These are phyloP conservation scores for Manihot esculenta DNA, from an alignment of 441 rosid genomes.

Conservation along the genomic window DNA sequence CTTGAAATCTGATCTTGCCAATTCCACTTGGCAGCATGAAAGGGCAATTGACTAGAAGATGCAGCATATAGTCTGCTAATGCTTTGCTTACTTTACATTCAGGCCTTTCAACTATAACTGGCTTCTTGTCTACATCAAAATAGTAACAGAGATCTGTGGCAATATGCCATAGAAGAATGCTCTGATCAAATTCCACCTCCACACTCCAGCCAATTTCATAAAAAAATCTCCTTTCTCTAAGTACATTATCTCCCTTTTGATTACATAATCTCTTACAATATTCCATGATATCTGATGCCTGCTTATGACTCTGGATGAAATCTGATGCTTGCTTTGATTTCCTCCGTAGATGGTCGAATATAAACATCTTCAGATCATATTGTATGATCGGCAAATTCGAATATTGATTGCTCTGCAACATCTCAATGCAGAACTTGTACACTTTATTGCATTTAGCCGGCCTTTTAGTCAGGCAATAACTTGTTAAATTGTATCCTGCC, in stretches of 20 bases:
- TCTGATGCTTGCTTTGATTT: not conserved
- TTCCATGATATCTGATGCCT: not conserved
- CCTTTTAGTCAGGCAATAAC: not conserved
- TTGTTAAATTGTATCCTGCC: conserved; percentile 17
- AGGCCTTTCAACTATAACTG: not conserved
- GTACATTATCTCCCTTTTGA: conserved; percentile 2
- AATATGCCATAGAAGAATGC: conserved; percentile 41
- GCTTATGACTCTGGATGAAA: no score
- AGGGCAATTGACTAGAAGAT: conserved; percentile 31
- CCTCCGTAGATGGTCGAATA: not conserved
- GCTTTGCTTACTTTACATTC: conserved; percentile 11
- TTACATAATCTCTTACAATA: not conserved
- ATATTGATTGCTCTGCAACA: not conserved
- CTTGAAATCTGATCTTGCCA: no score
- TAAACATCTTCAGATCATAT: conserved; percentile 2
- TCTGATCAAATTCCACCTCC: conserved; percentile 30
- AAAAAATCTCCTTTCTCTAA: not conserved
- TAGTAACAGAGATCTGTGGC: conserved; percentile 42
- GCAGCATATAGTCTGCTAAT: conserved; percentile 32
- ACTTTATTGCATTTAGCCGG: not conserved
- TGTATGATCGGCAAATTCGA: not conserved
- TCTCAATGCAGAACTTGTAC: not conserved
- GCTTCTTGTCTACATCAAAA: conserved; percentile 1
- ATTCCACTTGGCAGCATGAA: conserved; percentile 34
- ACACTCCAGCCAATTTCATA: conserved; percentile 16